These are phyloP conservation scores for Solanum piurae DNA, from an alignment of 257 asterid species.

Conservation along the genomic window DNA sequence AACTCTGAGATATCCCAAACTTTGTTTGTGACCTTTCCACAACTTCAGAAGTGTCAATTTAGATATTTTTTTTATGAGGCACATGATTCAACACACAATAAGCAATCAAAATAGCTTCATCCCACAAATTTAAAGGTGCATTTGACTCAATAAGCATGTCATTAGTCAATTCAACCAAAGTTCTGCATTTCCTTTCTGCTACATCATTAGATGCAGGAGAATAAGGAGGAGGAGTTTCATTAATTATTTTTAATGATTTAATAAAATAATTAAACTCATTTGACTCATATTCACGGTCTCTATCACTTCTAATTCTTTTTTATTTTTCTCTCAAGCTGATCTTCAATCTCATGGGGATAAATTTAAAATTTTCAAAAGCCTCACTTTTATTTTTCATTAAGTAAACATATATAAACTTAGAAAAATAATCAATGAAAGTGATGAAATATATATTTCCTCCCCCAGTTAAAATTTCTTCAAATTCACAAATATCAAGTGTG, in stretches of 20 bases:
- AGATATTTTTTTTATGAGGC: too few species aligned
- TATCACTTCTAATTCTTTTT: not conserved
- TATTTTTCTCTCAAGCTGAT: too few species aligned
- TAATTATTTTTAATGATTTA: too few species aligned
- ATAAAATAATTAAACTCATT: not conserved
- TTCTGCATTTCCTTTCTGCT: not conserved
- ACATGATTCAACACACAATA: not conserved
- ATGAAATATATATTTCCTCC: too few species aligned
- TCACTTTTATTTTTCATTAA: too few species aligned
- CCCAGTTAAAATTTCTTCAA: not conserved
- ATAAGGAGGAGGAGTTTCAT: not conserved
- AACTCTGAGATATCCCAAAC: not conserved
- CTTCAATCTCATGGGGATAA: not conserved
- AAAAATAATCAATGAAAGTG: not conserved
- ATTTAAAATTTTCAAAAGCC: too few species aligned
- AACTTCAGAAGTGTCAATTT: not conserved
- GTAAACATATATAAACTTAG: not conserved
- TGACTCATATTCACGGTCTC: not conserved
- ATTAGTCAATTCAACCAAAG: not conserved
- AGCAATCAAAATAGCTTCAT: too few species aligned
- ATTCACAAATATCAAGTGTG: not conserved
- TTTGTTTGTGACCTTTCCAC: not conserved
- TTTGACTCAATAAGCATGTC: not conserved
- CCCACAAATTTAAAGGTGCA: not conserved
- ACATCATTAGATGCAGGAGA: not conserved